Conservation (phyloP, 1,284 basidiomycete genomes). For the Cerioporus squamosus region DNA sequence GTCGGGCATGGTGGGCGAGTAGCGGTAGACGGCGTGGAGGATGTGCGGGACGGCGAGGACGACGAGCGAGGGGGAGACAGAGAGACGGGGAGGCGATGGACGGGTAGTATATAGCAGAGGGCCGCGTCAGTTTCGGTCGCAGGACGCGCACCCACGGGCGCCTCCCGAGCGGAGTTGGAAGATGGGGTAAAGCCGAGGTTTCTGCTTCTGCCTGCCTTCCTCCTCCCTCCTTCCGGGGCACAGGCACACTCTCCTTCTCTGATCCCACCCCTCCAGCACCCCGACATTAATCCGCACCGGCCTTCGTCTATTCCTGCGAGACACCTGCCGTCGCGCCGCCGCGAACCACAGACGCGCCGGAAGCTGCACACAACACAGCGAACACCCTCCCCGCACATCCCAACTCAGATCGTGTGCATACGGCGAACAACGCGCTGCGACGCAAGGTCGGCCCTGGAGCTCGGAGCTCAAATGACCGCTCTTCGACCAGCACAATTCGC, state of each 20-base stretch:
- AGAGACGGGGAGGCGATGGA: conserved; percentile 8
- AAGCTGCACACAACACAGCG: neutral
- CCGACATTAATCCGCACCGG: conserved; percentile 21
- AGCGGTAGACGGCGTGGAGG: conserved; percentile 9
- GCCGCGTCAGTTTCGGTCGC: conserved; percentile 34
- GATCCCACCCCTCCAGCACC: conserved; percentile 3
- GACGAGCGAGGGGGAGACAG: conserved; percentile 11
- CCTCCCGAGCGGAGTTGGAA: conserved; percentile 30
- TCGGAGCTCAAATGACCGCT: conserved; percentile 12
- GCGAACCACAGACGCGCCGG: neutral
- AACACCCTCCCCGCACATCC: neutral
- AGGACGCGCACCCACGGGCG: conserved; percentile 22
- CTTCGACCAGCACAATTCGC: conserved; percentile 16
- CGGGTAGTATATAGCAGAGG: conserved; percentile 30
- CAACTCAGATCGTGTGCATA: neutral
- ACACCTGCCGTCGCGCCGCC: too few species aligned
- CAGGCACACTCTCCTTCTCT: conserved; percentile 9
- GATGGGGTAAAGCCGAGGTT: conserved; percentile 32
- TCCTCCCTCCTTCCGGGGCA: conserved; percentile 12
- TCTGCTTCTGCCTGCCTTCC: conserved; percentile 26
- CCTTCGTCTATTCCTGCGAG: neutral
- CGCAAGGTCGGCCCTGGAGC: conserved; percentile 11
- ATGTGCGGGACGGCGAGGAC: conserved; percentile 12
- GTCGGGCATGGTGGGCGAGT: conserved; percentile 40
- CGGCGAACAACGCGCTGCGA: conserved; percentile 7